A percentile compares a stretch with the other conserved stretches of the same genome.
Conservation (phyloP, 768 basidiomycete species). For the Phlegmacium glaucopus region DNA sequence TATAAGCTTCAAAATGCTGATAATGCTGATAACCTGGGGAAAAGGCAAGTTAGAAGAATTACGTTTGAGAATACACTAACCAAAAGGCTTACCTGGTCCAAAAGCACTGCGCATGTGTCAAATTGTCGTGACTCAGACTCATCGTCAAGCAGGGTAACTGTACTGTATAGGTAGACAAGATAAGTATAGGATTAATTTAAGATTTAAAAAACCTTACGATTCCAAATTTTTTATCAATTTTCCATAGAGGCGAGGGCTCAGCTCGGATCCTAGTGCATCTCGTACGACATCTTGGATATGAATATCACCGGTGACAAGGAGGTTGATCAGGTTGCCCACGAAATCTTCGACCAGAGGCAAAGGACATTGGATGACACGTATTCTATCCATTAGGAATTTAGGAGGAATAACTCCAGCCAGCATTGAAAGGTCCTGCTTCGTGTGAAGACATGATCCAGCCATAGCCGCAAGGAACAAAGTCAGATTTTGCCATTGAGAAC, state of each 20-base stretch:
- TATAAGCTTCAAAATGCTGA: conserved; percentile 71
- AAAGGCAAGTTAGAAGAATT: not conserved
- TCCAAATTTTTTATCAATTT: conserved; percentile 70
- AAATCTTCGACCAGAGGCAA: conserved; percentile 59
- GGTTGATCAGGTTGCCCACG: conserved; percentile 63
- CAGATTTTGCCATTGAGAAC: conserved; percentile 83
- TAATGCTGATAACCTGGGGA: conserved; percentile 65
- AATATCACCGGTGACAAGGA: conserved; percentile 60
- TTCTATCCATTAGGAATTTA: conserved; percentile 63
- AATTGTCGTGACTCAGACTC: conserved; percentile 34
- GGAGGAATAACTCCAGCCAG: conserved; percentile 53
- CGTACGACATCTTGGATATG: conserved; percentile 74
- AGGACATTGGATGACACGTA: conserved; percentile 63
- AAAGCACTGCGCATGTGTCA: conserved; percentile 46
- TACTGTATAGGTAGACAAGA: not conserved
- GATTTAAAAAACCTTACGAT: conserved; percentile 49
- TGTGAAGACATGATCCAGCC: conserved; percentile 58
- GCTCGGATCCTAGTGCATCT: conserved; percentile 78
- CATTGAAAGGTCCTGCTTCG: conserved; percentile 47
- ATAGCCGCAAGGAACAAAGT: conserved; percentile 74
- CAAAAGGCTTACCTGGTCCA: conserved; percentile 62
- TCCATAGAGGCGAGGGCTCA: conserved; percentile 67
- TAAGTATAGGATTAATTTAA: not conserved
- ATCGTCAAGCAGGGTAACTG: conserved; percentile 1
- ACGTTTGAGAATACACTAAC: not conserved